These are phyloP conservation scores for Barnettozyma vustinii DNA, from an alignment of 805 yeast genomes.

Conservation along the genomic window DNA sequence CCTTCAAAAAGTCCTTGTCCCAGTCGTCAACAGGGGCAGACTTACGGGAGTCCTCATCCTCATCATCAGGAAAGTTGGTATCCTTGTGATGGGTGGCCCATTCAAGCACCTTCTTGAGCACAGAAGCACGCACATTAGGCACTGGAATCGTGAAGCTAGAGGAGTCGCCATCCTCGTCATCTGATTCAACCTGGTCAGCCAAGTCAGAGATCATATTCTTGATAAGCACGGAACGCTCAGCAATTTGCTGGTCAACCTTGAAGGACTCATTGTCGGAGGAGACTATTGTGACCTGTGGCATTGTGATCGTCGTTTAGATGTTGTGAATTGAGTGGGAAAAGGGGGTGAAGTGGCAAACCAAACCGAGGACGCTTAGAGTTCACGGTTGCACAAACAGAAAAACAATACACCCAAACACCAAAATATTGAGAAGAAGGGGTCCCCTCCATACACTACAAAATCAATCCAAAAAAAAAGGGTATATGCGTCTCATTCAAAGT, in stretches of 20 bases:
- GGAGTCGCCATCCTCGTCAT: constrained; percentile 55
- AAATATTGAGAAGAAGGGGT: no score
- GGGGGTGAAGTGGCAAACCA: not conserved
- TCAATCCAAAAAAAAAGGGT: not conserved
- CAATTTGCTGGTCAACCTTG: constrained; percentile 73
- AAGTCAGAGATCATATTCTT: constrained; percentile 83
- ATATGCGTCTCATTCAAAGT: constrained; percentile 36
- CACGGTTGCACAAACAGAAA: not conserved
- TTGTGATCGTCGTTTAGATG: not conserved
- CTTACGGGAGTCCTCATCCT: constrained; percentile 78
- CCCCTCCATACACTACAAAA: not conserved
- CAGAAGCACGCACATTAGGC: constrained; percentile 84
- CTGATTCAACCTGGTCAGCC: constrained; percentile 26
- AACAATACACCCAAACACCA: not conserved
- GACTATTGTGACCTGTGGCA: constrained; percentile 44
- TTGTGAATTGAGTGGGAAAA: not conserved
- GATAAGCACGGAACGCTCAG: constrained; percentile 79
- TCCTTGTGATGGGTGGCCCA: constrained; percentile 96
- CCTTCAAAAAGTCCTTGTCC: constrained; percentile 92
- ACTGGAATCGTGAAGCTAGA: constrained; percentile 66
- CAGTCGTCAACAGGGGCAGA: constrained; percentile 92
- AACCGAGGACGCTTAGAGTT: no score
- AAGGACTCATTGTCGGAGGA: constrained; percentile 81
- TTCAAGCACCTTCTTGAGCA: constrained; percentile 84
- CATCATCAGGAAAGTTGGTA: constrained; percentile 68